Percentiles rank a stretch among this genome's conserved stretches.
phyloP scores from a whole-genome alignment of 306 rosid species.

The Castanea mollissima region DNA sequence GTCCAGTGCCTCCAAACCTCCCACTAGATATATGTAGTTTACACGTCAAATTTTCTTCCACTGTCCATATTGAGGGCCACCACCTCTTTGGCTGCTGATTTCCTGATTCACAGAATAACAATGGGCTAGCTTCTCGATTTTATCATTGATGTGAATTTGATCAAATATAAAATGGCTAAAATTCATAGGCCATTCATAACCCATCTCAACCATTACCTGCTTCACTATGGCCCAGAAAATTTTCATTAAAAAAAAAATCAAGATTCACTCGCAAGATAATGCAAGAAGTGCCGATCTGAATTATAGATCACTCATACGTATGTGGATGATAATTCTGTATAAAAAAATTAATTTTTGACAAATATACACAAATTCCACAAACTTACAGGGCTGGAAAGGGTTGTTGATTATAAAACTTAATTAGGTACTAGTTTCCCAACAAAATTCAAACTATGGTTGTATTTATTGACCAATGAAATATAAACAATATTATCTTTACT shows the following conservation, averaged over 20 bases:
- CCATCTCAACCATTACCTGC: conserved; percentile 15
- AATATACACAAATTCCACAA: too few species aligned
- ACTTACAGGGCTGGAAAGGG: too few species aligned
- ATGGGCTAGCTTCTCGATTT: neutral
- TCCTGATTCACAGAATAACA: neutral
- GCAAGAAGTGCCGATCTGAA: neutral
- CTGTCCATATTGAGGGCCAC: conserved; percentile 34
- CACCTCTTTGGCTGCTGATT: neutral
- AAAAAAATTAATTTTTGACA: too few species aligned
- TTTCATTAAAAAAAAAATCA: neutral
- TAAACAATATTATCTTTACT: too few species aligned
- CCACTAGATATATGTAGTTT: neutral
- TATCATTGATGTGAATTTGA: conserved; percentile 8
- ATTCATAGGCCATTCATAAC: conserved; percentile 28
- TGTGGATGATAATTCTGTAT: neutral
- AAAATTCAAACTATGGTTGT: too few species aligned
- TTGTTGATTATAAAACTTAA: too few species aligned
- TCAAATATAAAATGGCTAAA: neutral
- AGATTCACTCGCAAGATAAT: conserved; percentile 20
- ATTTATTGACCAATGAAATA: too few species aligned
- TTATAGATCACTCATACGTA: too few species aligned
- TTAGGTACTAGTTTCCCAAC: too few species aligned
- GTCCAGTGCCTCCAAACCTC: too few species aligned
- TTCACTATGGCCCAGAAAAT: conserved; percentile 1
- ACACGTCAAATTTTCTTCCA: neutral